Base-by-base conservation (phyloP, 1,284 basidiomycete genomes). In the Ceratobasidium sp. region DNA sequence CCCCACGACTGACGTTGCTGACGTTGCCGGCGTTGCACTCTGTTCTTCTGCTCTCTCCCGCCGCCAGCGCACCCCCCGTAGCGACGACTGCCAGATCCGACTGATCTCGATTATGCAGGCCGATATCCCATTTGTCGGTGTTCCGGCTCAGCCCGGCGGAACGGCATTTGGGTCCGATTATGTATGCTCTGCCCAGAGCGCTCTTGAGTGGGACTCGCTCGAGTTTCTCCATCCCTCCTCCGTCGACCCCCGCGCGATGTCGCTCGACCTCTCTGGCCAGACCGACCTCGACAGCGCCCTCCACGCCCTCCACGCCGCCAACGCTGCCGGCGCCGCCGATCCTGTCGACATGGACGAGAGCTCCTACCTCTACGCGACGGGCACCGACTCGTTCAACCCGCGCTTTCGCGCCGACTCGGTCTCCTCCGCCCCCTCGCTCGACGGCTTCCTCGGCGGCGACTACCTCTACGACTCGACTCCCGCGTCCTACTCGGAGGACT, bases 371-470 rank as follows among this genome's bases (percentile, higher is more conserved):
- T 90, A 90, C 79, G 82, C 84, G 73, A 77, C 80, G 64, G 77
- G 78, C 46, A 75, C 77, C 34, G 78, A 76, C 77, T 82, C 85
- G 9, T 88, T 87, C 79, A 81, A 82, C 72, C 83, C 85, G 74
- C 83, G 89, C 76, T 90, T 90, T 81, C 86, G 88, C 73, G 83
- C 86, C 81, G 87, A 86, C 55, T 87, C 89, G 58, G 88, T 89
- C 0, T 87, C 88, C 23, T 88, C 89, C 5, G 87, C 85, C 39
- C 39, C 65, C 73, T 64, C 75, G 62, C 58, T 74, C 62, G 65
- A 71, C 57, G 36, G 59, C 45, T 34, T 53, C 46, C 57, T 58
- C 34, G 57, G 57, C 36, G 55, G 65, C 71, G 72, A 76, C 70
- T 74, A 71, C 73, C 62, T 74, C 69, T 72, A 61, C 67, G 45